Conservation (phyloP, 2,329 filamentous ascomycete genomes). For the Fusarium sp. region DNA sequence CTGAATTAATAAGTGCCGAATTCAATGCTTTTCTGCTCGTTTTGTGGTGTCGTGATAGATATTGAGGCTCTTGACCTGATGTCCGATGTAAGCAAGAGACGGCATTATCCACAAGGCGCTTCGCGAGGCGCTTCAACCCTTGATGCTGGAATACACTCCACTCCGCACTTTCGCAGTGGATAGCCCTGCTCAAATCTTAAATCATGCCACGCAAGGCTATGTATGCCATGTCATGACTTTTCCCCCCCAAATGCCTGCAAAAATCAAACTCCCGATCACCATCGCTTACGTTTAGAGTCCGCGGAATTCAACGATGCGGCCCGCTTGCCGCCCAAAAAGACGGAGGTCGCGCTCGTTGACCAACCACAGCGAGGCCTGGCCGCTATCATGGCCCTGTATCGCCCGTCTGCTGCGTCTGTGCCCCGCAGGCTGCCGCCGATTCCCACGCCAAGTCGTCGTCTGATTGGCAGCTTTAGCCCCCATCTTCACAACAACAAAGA, state of each 20-base stretch:
- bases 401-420: constrained; percentile 33
- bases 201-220: constrained; percentile 24
- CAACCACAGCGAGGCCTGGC: constrained; percentile 29
- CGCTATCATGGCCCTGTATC: constrained; percentile 31
- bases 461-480: constrained; percentile 44
- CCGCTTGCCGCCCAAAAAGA: constrained; percentile 38
- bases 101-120: constrained; percentile 27
- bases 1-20: no score
- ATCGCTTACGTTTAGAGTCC: constrained; percentile 12
- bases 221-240: constrained; percentile 13
- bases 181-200: constrained; percentile 23
- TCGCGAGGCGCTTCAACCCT: constrained; percentile 18
- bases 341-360: constrained; percentile 37
- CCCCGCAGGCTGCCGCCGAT: constrained; percentile 37
- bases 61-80: not conserved
- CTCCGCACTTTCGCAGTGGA: constrained; percentile 17
- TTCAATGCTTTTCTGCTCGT: no score
- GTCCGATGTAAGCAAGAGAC: constrained; percentile 15
- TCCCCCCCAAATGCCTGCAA: constrained; percentile 9
- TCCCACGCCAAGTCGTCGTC: constrained; percentile 20
- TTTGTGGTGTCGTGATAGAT: no score
- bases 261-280: constrained; percentile 15
- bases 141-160: constrained; percentile 13
- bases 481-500: constrained; percentile 37
- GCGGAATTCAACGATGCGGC: constrained; percentile 38